Base-by-base conservation (phyloP, 345 rosid genomes). In the Aquilaria yunnanensis region DNA sequence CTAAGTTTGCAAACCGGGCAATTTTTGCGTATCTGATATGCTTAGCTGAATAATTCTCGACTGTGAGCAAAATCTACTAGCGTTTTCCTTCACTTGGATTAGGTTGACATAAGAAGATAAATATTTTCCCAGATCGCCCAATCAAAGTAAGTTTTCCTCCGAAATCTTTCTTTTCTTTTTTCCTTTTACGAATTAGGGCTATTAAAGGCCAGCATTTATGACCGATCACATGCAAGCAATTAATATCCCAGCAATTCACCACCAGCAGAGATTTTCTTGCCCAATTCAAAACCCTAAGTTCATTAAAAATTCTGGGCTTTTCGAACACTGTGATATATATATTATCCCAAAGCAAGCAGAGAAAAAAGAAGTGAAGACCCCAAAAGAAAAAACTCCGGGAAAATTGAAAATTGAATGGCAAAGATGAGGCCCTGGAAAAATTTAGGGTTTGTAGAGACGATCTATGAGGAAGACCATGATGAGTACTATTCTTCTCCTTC, bases 391-490 rank as follows among this genome's bases (percentile, higher is more conserved):
- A n/a, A n/a, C n/a, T n/a, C n/a, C n/a, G n/a, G n/a, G n/a, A n/a
- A n/a, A n/a, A n/a, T n/a, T n/a, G n/a, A n/a, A n/a, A n/a, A n/a
- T n/a, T n/a, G n/a, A n/a, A n/a, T n/a, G n/a, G n/a, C n/a, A n/a
- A n/a, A n/a, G 33, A 86, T 82, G 88, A 81, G 70, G 64, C 63
- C 74, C 51, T 83, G 89, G 89, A 70, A 69, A 56, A 82, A 74
- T 54, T 56, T 89, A 56, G 91, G 96, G 45, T 72, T 76, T 8
- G 96, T 85, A 0, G 89, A 87, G 41, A 92, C 98, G 23, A 92
- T 92, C 32, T 80, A 92, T 33, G 98, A 89, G 56, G 98, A 92
- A 67, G 98, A 89, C 63, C 61, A 64, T 51, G 88, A 74, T 47
- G 51, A 56, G 23, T 16, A 16, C 34, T 75, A 76, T 23, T 63